These are phyloP conservation scores for Vickermania ingenoplastis DNA, from an alignment of 208 protist genomes.

Conservation along the genomic window DNA sequence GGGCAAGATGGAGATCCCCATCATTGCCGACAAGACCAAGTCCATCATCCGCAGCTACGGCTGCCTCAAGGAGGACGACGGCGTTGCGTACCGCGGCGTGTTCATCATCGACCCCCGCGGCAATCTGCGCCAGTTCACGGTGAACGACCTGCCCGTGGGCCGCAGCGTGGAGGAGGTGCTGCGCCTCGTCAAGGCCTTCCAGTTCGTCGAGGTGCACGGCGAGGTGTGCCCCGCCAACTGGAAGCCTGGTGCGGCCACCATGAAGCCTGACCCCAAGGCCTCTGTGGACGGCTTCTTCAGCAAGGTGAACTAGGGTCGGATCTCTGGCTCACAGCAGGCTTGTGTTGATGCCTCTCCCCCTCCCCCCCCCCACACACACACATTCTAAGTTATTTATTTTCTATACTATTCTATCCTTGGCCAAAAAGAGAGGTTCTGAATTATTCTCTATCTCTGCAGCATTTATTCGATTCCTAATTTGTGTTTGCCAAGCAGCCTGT, in stretches of 20 bases:
- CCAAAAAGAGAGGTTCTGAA: no score
- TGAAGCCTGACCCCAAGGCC: constrained; percentile 89
- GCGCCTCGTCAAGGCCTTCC: constrained; percentile 93
- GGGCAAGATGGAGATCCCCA: constrained; percentile 92
- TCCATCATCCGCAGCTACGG: constrained; percentile 88
- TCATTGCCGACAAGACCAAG: constrained; percentile 94
- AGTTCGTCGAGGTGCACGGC: constrained; percentile 91
- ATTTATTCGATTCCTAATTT: no score
- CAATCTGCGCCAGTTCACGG: constrained; percentile 86
- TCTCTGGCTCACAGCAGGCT: no score
- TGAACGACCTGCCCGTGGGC: constrained; percentile 95
- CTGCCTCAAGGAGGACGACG: constrained; percentile 85
- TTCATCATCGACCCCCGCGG: constrained; percentile 95
- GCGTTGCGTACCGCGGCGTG: constrained; percentile 84
- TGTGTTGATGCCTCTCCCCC: no score
- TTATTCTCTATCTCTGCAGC: no score
- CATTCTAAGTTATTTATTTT: no score
- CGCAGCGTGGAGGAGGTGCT: constrained; percentile 92
- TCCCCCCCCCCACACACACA: no score
- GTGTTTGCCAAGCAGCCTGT: no score
- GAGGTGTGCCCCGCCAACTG: constrained; percentile 94
- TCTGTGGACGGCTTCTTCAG: constrained; percentile 87
- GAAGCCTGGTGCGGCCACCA: constrained; percentile 81
- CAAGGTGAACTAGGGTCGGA: constrained; percentile 19
- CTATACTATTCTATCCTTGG: no score